Base-by-base conservation (phyloP, 805 yeast genomes). In the Cyberlindnera nakhonratchasimensis region DNA sequence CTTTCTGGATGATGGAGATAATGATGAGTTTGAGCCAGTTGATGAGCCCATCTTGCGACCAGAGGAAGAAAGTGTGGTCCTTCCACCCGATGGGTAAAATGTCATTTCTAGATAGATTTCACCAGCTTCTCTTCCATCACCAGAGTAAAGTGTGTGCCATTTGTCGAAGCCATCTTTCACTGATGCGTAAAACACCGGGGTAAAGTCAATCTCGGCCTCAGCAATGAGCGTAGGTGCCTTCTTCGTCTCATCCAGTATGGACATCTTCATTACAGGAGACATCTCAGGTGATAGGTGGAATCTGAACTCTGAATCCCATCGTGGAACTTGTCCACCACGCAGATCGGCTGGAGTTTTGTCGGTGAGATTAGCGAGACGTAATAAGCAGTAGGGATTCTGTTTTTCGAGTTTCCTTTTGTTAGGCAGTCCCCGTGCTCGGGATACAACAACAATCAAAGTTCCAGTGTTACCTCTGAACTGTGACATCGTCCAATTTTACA, bases 261-360 rank as follows among this genome's bases (percentile, higher is more conserved):
- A 86, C 2, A 93, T 67, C 47, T 79, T 78, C 65, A 93, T 61
- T 0, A 71, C 46, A 2, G 88, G 83, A 38, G 74, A 78, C 21
- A 82, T 70, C 28, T 81, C 84, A 7, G 85, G 73, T 1, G 80
- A 71, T 20, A 87, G 67, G 29, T 74, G 74, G 56, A 85, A 86
- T 51, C 86, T 67, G 43, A 84, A 69, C 49, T 86, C 88, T 46
- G 80, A 80, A 46, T 86, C 81, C 87, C 97, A 93, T 17, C 71
- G 76, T 1, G 99, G 99, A 5, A 86, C 84, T 59, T 93, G 99
- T 2, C 99, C 99, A 1, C 96, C 99, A 51, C 98, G 68, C 39
- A 77, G 74, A 45, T 86, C 80, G 0, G 87, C 74, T 26, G 79
- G 80, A 1, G 97, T 87, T 55, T 83, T 79, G 50, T 85, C 80